Evolutionary conservation across 1,284 basidiomycete genomes (phyloP).

Genomic region (Tetrapyrgos nigripes): DNA sequence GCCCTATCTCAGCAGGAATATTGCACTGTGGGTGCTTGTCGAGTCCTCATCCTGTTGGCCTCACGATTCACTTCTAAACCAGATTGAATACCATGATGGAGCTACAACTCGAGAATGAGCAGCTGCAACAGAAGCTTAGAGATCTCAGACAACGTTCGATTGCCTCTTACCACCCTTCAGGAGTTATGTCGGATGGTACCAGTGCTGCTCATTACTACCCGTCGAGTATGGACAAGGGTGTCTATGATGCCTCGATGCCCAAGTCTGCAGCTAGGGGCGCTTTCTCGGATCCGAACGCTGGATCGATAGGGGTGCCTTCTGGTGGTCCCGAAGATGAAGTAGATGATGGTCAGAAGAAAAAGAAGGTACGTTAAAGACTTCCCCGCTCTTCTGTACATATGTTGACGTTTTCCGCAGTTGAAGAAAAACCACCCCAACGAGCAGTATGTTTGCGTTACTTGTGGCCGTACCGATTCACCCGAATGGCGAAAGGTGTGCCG

Average conservation of each 20-base stretch:
- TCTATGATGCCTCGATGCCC: neutral
- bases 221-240: neutral
- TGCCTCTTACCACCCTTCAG: constrained; percentile 11
- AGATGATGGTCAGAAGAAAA: constrained; percentile 49
- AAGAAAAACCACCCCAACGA: constrained; percentile 62
- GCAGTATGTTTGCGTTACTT: constrained; percentile 79
- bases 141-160: constrained; percentile 38
- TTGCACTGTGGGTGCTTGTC: constrained; percentile 60
- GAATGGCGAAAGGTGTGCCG: constrained; percentile 82
- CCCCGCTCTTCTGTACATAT: constrained; percentile 23
- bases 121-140: constrained; percentile 59
- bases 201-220: constrained; percentile 7
- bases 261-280: constrained; percentile 5
- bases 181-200: constrained; percentile 5
- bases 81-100: constrained; percentile 83
- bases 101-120: constrained; percentile 79
- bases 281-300: constrained; percentile 12
- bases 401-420: constrained; percentile 34
- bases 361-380: constrained; percentile 40
- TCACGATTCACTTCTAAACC: constrained; percentile 3
- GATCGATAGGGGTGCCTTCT: neutral
- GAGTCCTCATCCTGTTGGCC: constrained; percentile 4
- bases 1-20: constrained; percentile 78
- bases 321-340: constrained; percentile 34
- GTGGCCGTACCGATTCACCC: constrained; percentile 81